Evolutionary conservation across 306 rosid species (phyloP).

Genomic region (Lathyrus oleraceus): DNA sequence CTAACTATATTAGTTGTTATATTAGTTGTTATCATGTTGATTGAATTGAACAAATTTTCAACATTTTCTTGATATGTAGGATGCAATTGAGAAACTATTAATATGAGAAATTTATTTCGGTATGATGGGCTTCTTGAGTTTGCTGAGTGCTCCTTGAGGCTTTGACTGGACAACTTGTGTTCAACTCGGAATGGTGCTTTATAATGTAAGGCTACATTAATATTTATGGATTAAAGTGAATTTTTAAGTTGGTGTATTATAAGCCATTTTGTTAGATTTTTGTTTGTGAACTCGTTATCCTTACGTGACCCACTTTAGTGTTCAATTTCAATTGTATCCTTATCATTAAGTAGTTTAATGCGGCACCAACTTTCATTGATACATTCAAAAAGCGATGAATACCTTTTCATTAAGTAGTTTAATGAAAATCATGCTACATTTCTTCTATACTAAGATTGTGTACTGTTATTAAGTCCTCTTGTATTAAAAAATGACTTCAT

Average conservation of each 20-base stretch:
- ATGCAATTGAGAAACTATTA: conserved; percentile 91
- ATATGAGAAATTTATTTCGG: conserved; percentile 61
- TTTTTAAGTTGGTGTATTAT: conserved; percentile 25
- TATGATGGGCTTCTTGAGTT: conserved; percentile 80
- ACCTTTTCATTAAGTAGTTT: not conserved
- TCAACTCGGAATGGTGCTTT: conserved; percentile 34
- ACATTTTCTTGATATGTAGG: conserved; percentile 49
- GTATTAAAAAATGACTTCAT: not conserved
- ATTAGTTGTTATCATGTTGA: not conserved
- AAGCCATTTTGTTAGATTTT: not conserved
- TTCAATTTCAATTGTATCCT: not conserved
- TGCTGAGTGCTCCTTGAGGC: conserved; percentile 64
- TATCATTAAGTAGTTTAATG: too few species aligned
- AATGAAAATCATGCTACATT: not conserved
- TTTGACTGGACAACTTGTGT: conserved; percentile 75
- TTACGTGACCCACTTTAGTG: not conserved
- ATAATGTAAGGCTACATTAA: conserved; percentile 38
- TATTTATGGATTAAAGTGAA: conserved; percentile 29
- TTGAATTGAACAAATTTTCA: conserved; percentile 16
- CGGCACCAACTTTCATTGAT: not conserved
- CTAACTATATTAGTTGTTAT: not conserved
- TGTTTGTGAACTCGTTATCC: too few species aligned
- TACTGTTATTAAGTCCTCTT: not conserved
- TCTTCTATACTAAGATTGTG: not conserved
- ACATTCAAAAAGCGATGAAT: not conserved